Evolutionary conservation across 2,329 filamentous ascomycete genomes (phyloP), one percentile per base, ranked within the genome.

Genomic region (Sporothrix mexicana): DNA sequence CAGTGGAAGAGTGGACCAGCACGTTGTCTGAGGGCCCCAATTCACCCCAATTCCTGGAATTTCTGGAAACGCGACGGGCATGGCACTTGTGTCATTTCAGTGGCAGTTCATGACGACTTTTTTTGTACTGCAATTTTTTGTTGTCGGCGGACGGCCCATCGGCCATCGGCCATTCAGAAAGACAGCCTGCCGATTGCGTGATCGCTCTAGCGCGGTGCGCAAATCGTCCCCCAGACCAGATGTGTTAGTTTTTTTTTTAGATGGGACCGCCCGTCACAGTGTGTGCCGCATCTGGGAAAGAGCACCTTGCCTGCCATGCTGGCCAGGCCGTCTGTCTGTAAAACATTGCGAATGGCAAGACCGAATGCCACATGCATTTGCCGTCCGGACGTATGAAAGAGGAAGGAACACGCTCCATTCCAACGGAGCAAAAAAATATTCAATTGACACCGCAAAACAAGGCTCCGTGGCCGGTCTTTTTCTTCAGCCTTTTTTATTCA

Each of bases 151-250:
- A 59, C 59, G 69, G 67, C 67, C 20, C 71, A 23, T 69, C 70
- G 73, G 69, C 74, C 71, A 53, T 73, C 70, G 73, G 64, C 73
- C 69, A 74, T 67, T 73, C 64, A 75, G 66, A 62, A 67, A 72
- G 23, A 30, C 23, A 41, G 55, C 17, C 15, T 4, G 57, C n/a
- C 78, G 79, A 80, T 80, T 78, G 79, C 79, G 79, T 80, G 79
- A 80, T 80, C 77, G 76, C 75, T 72, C 74, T 80, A 80, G 77
- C 77, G 77, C 75, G 55, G 36, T 68, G 64, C 51, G 71, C 67
- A 69, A 69, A 70, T 61, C 45, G 20, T 64, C 43, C 62, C 74
- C 70, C 57, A 59, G 23, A 25, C 57, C 70, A 45, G 30, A 64
- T 15, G 36, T 15, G n/a, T 15, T 30, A 23, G 15, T 59, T 71